These are phyloP conservation scores for Phytopythium oedochilum DNA, from an alignment of 352 stramenopile species.

Conservation along the genomic window DNA sequence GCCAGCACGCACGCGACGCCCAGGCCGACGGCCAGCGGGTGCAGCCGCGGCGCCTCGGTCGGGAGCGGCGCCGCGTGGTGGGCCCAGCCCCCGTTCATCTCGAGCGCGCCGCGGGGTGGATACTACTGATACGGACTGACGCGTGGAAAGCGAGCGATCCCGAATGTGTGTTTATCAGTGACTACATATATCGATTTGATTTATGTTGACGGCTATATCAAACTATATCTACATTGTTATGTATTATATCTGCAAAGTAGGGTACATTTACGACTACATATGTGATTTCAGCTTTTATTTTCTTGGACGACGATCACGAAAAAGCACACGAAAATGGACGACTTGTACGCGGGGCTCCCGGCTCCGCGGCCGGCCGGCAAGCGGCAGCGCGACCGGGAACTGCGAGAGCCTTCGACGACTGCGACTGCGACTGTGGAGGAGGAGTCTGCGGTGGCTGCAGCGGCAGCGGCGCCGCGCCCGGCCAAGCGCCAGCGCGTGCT, in stretches of 20 bases:
- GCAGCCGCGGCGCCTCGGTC: conserved; percentile 23
- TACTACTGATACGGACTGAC: too few species aligned
- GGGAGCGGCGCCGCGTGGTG: not conserved
- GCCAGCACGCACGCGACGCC: conserved; percentile 52
- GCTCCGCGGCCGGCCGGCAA: conserved; percentile 29
- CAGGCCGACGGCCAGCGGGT: conserved; percentile 63
- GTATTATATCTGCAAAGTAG: too few species aligned
- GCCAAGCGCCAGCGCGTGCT: conserved; percentile 13
- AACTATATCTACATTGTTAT: too few species aligned
- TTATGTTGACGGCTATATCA: too few species aligned
- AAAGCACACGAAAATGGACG: conserved; percentile 3
- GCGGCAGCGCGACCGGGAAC: conserved; percentile 6
- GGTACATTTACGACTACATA: too few species aligned
- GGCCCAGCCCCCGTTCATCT: not conserved
- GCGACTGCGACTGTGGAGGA: conserved; percentile 1
- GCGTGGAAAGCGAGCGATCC: conserved; percentile 5
- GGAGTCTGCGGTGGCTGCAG: conserved; percentile 5
- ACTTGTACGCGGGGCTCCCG: conserved; percentile 56
- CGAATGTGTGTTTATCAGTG: too few species aligned
- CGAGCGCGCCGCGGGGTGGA: too few species aligned
- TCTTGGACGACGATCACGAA: too few species aligned
- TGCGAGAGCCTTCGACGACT: not conserved
- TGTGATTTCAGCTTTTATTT: too few species aligned
- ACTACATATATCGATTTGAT: too few species aligned
- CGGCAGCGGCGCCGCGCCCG: not conserved